Evolutionary conservation across 169 alveolate genomes (phyloP), one percentile per base, ranked within the genome.

Genomic region (Plasmodium billcollinsi): DNA sequence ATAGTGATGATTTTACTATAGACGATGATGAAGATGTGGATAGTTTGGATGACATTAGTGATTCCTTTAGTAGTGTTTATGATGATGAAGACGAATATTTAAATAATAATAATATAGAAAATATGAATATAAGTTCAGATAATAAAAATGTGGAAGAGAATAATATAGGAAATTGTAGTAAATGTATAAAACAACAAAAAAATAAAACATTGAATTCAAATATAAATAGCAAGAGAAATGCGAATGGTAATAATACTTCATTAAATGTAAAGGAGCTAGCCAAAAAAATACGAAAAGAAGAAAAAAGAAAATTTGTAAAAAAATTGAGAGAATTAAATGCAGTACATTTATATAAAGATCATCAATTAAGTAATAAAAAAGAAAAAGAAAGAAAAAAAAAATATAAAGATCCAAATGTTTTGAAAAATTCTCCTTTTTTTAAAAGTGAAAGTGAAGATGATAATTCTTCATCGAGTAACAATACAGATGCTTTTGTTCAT

Each of bases 361-460:
- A 75, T 29, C 7, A 20, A 12, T 45, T 75, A 24, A 62, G 1
- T 15, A 21, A 15, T 63, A 12, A n/a, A 11, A 59, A 66, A 24
- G 29, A 24, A 24, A 24, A 24, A 21, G 52, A 45, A 45, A 24
- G 14, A 29, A 76, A 49, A 54, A 63, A 63, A 24, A 74, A 75
- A 33, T 33, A 74, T 26, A 69, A 39, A n/a, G 62, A 75, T 29
- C 33, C 12, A 8, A 72, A 72, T 26, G 26, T 43, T 33, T 1
- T 71, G 29, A 65, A 24, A 50, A 39, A 18, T 20, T 62, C 43
- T 61, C 62, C 73, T 50, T 15, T 74, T 7, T 74, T 29, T 50
- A 74, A 61, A 66, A 52, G 71, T 33, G 89, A 76, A 76, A 65
- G 89, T 69, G 89, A 76, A 14, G 89, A 76, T 43, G 11, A 9